phyloP scores from a whole-genome alignment of 768 basidiomycete species.

The Hygrocybe coccinea region DNA sequence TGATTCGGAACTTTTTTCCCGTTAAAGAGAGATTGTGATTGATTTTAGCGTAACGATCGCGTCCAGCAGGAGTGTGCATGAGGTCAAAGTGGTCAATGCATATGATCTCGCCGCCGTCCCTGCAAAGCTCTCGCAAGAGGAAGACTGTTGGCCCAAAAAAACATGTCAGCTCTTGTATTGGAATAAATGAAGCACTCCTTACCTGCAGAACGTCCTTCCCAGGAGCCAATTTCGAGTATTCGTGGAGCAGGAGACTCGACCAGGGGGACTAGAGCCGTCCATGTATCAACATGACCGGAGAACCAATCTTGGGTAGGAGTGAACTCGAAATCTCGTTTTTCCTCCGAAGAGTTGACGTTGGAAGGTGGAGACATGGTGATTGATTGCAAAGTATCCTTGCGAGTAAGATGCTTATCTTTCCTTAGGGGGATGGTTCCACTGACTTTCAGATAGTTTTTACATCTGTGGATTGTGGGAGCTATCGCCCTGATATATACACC shows the following conservation, averaged over 20 bases:
- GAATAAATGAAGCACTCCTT: neutral
- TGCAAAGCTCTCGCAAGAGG: conserved; percentile 45
- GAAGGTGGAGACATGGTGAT: neutral
- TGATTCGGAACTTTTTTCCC: conserved; percentile 41
- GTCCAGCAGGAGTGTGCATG: conserved; percentile 43
- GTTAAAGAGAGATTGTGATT: conserved; percentile 45
- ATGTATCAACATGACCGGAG: conserved; percentile 39
- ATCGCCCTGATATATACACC: too few species aligned
- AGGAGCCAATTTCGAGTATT: conserved; percentile 54
- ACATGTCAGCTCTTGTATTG: neutral
- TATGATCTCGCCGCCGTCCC: conserved; percentile 35
- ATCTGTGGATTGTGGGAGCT: too few species aligned
- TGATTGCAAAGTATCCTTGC: neutral
- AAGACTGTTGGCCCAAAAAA: conserved; percentile 29
- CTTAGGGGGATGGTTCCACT: too few species aligned
- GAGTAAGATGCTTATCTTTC: neutral
- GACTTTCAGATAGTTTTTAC: too few species aligned
- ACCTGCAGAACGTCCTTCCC: conserved; percentile 56
- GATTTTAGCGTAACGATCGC: conserved; percentile 40
- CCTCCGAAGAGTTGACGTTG: neutral
- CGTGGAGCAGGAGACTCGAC: conserved; percentile 39
- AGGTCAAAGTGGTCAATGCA: conserved; percentile 61
- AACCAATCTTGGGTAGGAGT: conserved; percentile 57
- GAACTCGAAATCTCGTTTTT: conserved; percentile 31
- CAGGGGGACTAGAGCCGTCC: conserved; percentile 40